Evolutionary conservation across 495 filamentous ascomycete genomes (phyloP).

Genomic region (Parathielavia appendiculata): DNA sequence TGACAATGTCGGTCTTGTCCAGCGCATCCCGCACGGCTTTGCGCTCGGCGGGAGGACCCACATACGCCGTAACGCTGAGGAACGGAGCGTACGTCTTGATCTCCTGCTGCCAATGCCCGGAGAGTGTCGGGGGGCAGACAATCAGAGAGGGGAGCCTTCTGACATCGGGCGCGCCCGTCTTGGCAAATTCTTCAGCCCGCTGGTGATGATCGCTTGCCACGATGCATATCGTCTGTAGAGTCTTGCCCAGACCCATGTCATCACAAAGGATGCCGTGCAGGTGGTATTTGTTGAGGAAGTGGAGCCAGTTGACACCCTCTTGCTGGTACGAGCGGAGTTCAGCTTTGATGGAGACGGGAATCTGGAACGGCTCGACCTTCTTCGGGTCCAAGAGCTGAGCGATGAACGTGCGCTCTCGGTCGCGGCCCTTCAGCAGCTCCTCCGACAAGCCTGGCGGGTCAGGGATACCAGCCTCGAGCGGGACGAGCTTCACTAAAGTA

Average conservation of each 20-base stretch:
- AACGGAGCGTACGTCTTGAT: slow-evolving; percentile 93
- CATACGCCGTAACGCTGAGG: slow-evolving; percentile 79
- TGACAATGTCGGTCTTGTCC: slow-evolving; percentile 76
- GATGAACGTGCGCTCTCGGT: slow-evolving; percentile 92
- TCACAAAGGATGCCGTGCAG: slow-evolving; percentile 97
- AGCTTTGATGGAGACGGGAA: slow-evolving; percentile 95
- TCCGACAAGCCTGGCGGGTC: slow-evolving; percentile 90
- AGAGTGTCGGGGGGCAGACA: slow-evolving; percentile 93
- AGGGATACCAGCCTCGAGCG: slow-evolving; percentile 95
- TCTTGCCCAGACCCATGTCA: slow-evolving; percentile 98
- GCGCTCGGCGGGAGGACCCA: slow-evolving; percentile 79
- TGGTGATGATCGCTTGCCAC: slow-evolving; percentile 95
- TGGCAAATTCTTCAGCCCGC: slow-evolving; percentile 81
- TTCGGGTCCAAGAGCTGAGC: slow-evolving; percentile 91
- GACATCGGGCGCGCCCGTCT: slow-evolving; percentile 68
- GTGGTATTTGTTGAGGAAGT: slow-evolving; percentile 96
- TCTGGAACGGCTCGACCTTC: slow-evolving; percentile 88
- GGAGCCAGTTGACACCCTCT: slow-evolving; percentile 97
- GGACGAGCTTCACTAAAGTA: slow-evolving; percentile 95
- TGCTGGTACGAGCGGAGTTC: slow-evolving; percentile 95
- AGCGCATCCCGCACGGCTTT: slow-evolving; percentile 61
- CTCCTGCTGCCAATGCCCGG: slow-evolving; percentile 98
- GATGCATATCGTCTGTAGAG: slow-evolving; percentile 93
- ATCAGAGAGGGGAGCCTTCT: slow-evolving; percentile 85
- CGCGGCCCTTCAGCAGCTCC: slow-evolving; percentile 80